Conservation (phyloP, 129 eudicot genomes). For the Helianthus annuus region DNA sequence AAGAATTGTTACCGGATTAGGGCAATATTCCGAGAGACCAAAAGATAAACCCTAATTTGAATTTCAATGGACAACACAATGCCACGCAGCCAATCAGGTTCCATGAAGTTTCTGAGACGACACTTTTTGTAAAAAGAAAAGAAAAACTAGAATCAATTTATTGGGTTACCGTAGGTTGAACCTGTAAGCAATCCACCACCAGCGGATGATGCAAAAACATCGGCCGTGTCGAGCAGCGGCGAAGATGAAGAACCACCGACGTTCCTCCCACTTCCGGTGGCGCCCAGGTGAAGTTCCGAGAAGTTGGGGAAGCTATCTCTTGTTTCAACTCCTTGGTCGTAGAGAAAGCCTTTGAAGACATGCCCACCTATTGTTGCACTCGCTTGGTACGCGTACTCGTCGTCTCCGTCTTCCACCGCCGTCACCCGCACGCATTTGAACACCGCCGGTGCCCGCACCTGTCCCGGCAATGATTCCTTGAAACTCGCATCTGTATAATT, state of each 20-base stretch:
- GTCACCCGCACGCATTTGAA: conserved; percentile 89
- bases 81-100: conserved; percentile 35
- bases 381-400: conserved; percentile 90
- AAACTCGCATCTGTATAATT: conserved; percentile 57
- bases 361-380: conserved; percentile 82
- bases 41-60: conserved; percentile 35
- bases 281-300: conserved; percentile 76
- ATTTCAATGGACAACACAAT: conserved; percentile 34
- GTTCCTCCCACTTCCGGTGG: conserved; percentile 39
- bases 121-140: background rate
- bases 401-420: conserved; percentile 81
- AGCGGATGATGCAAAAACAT: conserved; percentile 57
- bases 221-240: conserved; percentile 45
- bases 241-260: conserved; percentile 48
- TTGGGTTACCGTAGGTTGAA: conserved; percentile 38
- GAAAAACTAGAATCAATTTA: conserved; percentile 18
- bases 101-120: background rate
- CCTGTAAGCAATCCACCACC: conserved; percentile 74
- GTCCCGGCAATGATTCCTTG: conserved; percentile 85
- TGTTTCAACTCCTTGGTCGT: conserved; percentile 78
- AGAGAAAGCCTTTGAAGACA: conserved; percentile 82
- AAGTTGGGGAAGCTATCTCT: conserved; percentile 63
- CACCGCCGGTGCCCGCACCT: conserved; percentile 84
- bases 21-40: conserved; percentile 24
- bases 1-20: conserved; percentile 30